Evolutionary conservation across 192 early-diverging fungal species (phyloP).

Genomic region (Dissophora ornata): DNA sequence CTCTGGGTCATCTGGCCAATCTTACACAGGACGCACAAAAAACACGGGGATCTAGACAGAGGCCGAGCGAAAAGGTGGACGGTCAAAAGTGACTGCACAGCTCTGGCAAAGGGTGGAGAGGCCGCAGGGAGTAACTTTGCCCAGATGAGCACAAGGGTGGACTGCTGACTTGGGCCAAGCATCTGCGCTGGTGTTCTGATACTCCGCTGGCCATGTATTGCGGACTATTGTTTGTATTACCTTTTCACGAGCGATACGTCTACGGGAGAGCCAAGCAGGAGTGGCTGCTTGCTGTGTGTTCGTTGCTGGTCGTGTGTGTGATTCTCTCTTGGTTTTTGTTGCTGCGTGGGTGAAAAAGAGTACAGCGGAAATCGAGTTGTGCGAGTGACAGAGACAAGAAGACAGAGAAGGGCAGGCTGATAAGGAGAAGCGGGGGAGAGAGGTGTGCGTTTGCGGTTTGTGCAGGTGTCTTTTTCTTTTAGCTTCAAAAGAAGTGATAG

Average conservation of each 20-base stretch:
- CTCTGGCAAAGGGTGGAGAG: background rate
- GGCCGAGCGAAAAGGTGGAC: background rate
- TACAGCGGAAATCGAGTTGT: background rate
- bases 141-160: background rate
- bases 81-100: constrained; percentile 1
- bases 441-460: background rate
- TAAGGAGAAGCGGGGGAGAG: too few relatives aligned
- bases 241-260: too few relatives aligned
- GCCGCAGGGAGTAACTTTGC: background rate
- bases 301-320: background rate
- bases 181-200: too few relatives aligned
- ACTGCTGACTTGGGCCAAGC: constrained; percentile 1
- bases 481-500: background rate
- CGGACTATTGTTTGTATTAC: too few relatives aligned
- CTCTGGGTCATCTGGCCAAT: background rate
- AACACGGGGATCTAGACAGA: too few relatives aligned
- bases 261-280: too few relatives aligned
- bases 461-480: background rate
- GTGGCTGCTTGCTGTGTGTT: too few relatives aligned
- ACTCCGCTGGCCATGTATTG: too few relatives aligned
- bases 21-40: too few relatives aligned
- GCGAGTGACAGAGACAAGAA: background rate
- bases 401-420: constrained; percentile 3
- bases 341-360: background rate
- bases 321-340: too few relatives aligned